Base-by-base conservation (phyloP, 116 monocot species). In the Papilionanthe hybrid region DNA sequence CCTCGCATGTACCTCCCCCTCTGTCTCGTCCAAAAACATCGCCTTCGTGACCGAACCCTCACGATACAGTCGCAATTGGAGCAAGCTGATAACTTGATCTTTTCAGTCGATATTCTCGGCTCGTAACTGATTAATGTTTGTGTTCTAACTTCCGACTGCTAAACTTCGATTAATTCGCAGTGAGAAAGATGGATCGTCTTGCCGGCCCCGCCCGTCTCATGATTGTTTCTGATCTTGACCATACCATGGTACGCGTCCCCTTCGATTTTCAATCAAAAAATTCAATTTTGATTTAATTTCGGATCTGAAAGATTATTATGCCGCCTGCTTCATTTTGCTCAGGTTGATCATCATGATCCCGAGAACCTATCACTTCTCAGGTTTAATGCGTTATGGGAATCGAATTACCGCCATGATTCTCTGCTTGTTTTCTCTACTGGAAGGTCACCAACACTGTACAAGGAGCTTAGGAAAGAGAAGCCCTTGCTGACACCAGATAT, bases 181-280 rank as follows among this genome's bases (percentile, higher is more conserved):
- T 73, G 11, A 42, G 42, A 11, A 75, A 25, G 60, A 96, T 96
- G 96, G 91, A 92, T 79, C 82, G 85, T 72, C 85, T 96, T 49
- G 73, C 48, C 48, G 83, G 56, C 18, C 60, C 93, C 9, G 82
- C 96, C 0, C 91, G 90, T 50, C 92, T 96, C 55, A 96, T 96
- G 92, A 86, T 96, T 28, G 92, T 96, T 20, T 93, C 96, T 3
- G 96, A 96, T 85, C 96, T 96, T 58, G 96, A 96, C 67, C 90
- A 96, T 58, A 96, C 96, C 7, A 96, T 96, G 96, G 96, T 96
- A 83, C 1, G 72, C 4, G 37, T 82, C 48, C 22, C 27, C 8
- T 20, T 19, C 7, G 22, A 7, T 22, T 44, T 42, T 73, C 44
- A 72, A 2, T 56, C 73, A 9, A 19, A 5, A 45, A 15, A 23